Evolutionary conservation across 2,329 filamentous ascomycete genomes (phyloP).

Genomic region (Akanthomyces lecanii): DNA sequence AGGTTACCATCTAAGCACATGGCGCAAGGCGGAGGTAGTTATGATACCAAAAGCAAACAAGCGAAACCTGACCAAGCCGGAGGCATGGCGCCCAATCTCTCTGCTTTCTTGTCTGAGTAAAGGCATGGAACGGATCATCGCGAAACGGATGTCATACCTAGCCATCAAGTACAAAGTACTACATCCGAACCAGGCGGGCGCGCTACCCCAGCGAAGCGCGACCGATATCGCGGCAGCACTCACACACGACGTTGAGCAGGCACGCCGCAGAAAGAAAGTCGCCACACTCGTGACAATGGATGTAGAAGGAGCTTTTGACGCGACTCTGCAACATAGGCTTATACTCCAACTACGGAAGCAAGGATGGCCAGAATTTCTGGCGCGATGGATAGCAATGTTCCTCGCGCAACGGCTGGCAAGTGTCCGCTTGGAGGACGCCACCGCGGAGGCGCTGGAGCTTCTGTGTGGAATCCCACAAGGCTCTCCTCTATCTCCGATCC

Average conservation of each 20-base stretch:
- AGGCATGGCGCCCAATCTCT: no score
- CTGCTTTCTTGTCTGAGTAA: no score
- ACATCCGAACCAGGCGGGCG: neutral
- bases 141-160: no score
- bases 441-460: neutral
- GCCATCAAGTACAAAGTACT: constrained; percentile 2
- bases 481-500: constrained; percentile 7
- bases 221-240: constrained; percentile 4
- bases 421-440: neutral
- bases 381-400: constrained; percentile 3
- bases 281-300: constrained; percentile 5
- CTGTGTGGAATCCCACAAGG: no score
- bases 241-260: neutral
- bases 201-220: neutral
- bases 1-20: no score
- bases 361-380: neutral
- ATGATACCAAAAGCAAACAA: no score
- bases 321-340: constrained; percentile 1
- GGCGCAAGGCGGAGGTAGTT: no score
- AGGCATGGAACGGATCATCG: no score
- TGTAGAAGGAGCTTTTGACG: constrained; percentile 2
- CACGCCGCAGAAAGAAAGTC: neutral
- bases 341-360: no score
- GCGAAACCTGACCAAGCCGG: no score
- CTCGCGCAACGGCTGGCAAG: neutral